phyloP scores from a whole-genome alignment of 805 yeast genomes.

The Metschnikowia lunata region DNA sequence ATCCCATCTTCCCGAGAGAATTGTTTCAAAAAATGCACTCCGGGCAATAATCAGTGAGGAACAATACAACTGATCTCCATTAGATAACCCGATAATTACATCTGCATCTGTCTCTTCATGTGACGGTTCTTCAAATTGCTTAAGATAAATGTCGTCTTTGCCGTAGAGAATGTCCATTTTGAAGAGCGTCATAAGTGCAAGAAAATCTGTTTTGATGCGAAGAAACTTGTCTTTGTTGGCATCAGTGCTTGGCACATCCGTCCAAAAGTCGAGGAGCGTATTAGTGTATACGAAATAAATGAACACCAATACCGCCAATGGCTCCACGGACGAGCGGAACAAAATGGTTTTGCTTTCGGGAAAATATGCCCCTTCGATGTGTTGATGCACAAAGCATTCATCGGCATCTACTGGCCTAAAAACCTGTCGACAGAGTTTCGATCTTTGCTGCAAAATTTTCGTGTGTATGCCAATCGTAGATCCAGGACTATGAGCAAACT shows the following conservation, averaged over 20 bases:
- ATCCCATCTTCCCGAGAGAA: constrained; percentile 55
- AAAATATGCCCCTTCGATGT: constrained; percentile 23
- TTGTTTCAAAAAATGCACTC: constrained; percentile 58
- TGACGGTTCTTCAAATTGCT: constrained; percentile 7
- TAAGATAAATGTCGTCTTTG: constrained; percentile 6
- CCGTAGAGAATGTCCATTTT: constrained; percentile 13
- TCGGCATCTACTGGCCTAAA: constrained; percentile 18
- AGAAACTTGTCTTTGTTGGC: constrained; percentile 25
- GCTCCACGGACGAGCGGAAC: constrained; percentile 22
- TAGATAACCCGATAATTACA: constrained; percentile 42
- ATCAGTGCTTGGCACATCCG: constrained; percentile 21
- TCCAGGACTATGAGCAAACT: constrained; percentile 20
- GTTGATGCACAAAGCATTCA: constrained; percentile 23
- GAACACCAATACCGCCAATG: constrained; percentile 38
- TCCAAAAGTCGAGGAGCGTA: constrained; percentile 44
- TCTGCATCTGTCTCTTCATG: constrained; percentile 30
- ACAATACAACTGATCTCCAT: constrained; percentile 45
- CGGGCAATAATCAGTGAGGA: constrained; percentile 52
- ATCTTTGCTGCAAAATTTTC: constrained; percentile 28
- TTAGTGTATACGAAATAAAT: constrained; percentile 51
- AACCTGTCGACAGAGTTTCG: constrained; percentile 23
- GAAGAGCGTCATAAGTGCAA: constrained; percentile 18
- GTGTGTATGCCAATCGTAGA: constrained; percentile 34
- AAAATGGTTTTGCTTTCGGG: constrained; percentile 11
- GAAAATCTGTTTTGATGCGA: constrained; percentile 26